A percentile compares a stretch with the other conserved stretches of the same genome.
Evolutionary conservation across 352 stramenopile species (phyloP).

Genomic region (Phytophthora citricola): DNA sequence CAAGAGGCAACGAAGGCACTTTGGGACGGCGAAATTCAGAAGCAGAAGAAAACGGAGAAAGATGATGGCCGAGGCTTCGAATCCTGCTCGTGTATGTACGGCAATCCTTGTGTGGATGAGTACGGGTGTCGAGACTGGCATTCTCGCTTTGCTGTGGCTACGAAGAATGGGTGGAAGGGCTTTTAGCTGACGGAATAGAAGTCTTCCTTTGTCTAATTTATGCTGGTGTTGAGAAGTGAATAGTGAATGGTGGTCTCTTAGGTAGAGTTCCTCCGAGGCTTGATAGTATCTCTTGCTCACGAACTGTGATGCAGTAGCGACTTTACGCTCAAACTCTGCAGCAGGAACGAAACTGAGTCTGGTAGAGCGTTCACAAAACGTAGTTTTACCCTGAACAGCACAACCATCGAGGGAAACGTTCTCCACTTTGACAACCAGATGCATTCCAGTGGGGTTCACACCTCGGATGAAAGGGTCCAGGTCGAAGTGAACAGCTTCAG

Average conservation of each 20-base stretch:
- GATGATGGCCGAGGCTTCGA: slow-evolving; percentile 79
- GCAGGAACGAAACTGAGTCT: slow-evolving; percentile 31
- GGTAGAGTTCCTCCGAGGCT: slow-evolving; percentile 35
- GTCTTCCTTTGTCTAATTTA: slow-evolving; percentile 3
- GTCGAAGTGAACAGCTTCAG: slow-evolving; percentile 28
- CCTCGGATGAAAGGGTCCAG: slow-evolving; percentile 33
- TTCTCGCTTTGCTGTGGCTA: slow-evolving; percentile 82
- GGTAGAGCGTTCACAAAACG: slow-evolving; percentile 18
- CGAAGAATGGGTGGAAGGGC: slow-evolving; percentile 90
- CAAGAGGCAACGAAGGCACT: slow-evolving; percentile 67
- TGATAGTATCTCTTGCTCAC: slow-evolving; percentile 36
- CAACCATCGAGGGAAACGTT: slow-evolving; percentile 35
- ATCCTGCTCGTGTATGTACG: slow-evolving; percentile 89
- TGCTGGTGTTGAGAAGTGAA: slow-evolving; percentile 36
- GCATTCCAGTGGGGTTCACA: slow-evolving; percentile 24
- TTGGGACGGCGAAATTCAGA: slow-evolving; percentile 45
- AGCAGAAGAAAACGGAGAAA: slow-evolving; percentile 43
- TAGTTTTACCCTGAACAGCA: slow-evolving; percentile 30
- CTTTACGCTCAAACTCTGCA: slow-evolving; percentile 36
- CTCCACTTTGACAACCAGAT: slow-evolving; percentile 33
- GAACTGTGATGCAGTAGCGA: slow-evolving; percentile 27
- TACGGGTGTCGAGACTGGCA: slow-evolving; percentile 92
- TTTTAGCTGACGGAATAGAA: slow-evolving; percentile 45
- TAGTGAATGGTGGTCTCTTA: slow-evolving; percentile 21
- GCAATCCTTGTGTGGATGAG: slow-evolving; percentile 91